Percentiles rank a stretch among this genome's conserved stretches.
Evolutionary conservation across 257 asterid species (phyloP).

Genomic region (Henckelia pumila): DNA sequence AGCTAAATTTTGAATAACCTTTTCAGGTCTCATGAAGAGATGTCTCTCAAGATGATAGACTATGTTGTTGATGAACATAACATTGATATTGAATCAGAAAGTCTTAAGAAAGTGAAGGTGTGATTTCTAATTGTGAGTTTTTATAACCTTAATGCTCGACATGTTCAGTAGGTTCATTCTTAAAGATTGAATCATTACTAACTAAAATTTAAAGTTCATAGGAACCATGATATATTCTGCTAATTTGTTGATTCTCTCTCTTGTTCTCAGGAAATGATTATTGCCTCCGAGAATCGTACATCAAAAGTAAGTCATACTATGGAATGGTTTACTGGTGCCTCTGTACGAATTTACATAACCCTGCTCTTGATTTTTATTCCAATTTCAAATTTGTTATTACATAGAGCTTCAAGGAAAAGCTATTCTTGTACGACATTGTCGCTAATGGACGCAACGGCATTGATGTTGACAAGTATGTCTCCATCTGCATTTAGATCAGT

Average conservation of each 20-base stretch:
- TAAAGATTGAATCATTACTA: background rate
- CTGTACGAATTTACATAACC: slow-evolving; percentile 11
- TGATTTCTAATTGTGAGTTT: slow-evolving; percentile 23
- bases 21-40: slow-evolving; percentile 92
- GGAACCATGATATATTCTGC: background rate
- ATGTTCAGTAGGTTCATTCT: background rate
- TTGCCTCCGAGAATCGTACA: slow-evolving; percentile 54
- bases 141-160: slow-evolving; percentile 8
- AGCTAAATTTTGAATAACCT: slow-evolving; percentile 22
- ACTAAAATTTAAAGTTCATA: background rate
- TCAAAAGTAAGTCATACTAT: slow-evolving; percentile 49
- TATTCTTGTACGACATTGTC: slow-evolving; percentile 78
- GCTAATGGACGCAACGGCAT: slow-evolving; percentile 95
- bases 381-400: slow-evolving; percentile 10
- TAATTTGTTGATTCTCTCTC: background rate
- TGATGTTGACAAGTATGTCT: slow-evolving; percentile 84
- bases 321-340: slow-evolving; percentile 17
- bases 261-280: slow-evolving; percentile 66
- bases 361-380: slow-evolving; percentile 10
- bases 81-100: slow-evolving; percentile 64
- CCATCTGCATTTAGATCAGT: slow-evolving; percentile 23
- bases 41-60: slow-evolving; percentile 84
- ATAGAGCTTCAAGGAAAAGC: slow-evolving; percentile 61
- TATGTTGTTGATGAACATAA: slow-evolving; percentile 71
- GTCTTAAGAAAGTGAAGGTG: slow-evolving; percentile 74